These are phyloP conservation scores for Asparagopsis taxiformis DNA, from an alignment of 31 red algal species.

Conservation along the genomic window DNA sequence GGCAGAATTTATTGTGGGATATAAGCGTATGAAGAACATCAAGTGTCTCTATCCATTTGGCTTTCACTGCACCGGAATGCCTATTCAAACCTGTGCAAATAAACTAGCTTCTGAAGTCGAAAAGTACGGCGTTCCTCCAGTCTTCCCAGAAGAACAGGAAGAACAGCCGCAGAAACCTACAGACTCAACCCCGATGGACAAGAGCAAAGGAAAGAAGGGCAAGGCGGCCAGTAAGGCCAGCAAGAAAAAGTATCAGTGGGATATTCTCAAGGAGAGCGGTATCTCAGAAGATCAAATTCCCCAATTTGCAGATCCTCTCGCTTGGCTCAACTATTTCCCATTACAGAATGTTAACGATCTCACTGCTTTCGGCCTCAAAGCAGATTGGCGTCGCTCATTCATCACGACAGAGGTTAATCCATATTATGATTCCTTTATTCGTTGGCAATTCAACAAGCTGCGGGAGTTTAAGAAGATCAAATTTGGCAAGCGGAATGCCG, in stretches of 20 bases:
- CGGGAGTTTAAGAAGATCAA: conserved; percentile 83
- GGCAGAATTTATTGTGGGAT: conserved; percentile 89
- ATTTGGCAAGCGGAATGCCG: conserved; percentile 96
- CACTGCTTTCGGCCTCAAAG: conserved; percentile 76
- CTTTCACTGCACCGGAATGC: conserved; percentile 99
- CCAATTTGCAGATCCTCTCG: conserved; percentile 85
- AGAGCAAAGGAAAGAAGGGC: conserved; percentile 63
- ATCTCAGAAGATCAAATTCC: conserved; percentile 73
- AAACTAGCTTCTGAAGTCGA: conserved; percentile 84
- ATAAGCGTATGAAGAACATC: conserved; percentile 73
- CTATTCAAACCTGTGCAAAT: conserved; percentile 94
- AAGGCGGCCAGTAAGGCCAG: conserved; percentile 84
- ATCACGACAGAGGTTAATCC: conserved; percentile 99
- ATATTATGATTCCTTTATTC: conserved; percentile 99
- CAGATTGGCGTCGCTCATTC: conserved; percentile 96
- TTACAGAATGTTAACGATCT: conserved; percentile 75
- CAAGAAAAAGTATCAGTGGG: conserved; percentile 79
- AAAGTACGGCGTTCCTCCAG: conserved; percentile 82
- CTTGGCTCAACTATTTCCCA: conserved; percentile 92
- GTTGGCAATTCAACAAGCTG: conserved; percentile 97
- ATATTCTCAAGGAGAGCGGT: conserved; percentile 85
- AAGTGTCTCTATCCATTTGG: conserved; percentile 94
- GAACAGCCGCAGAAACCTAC: neutral
- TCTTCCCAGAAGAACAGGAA: conserved; percentile 56
- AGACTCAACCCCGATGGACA: conserved; percentile 19